These are phyloP conservation scores for Huntiella bhutanensis DNA, from an alignment of 2,329 filamentous ascomycete genomes.

Conservation along the genomic window DNA sequence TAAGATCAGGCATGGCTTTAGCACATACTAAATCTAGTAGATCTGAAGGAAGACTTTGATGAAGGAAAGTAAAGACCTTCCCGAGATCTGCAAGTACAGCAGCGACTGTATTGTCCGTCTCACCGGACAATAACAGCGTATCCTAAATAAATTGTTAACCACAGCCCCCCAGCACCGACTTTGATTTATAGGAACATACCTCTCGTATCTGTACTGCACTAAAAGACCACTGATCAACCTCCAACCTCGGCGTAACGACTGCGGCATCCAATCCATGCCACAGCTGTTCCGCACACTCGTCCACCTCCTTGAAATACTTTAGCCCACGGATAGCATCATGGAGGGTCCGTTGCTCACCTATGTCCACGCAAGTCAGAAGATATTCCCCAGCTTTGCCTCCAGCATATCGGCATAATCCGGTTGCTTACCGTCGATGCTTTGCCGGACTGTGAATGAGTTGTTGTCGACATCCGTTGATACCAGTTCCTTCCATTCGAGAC, in stretches of 20 bases:
- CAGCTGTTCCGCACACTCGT: slow-evolving; percentile 38
- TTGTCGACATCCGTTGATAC: slow-evolving; percentile 40
- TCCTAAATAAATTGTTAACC: slow-evolving; percentile 19
- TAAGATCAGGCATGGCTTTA: slow-evolving; percentile 50
- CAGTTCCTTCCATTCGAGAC: slow-evolving; percentile 51
- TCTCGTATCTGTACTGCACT: slow-evolving; percentile 24
- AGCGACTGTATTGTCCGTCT: slow-evolving; percentile 27
- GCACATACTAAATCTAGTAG: slow-evolving; percentile 43
- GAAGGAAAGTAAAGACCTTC: slow-evolving; percentile 31
- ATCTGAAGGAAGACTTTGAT: slow-evolving; percentile 31
- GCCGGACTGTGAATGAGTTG: slow-evolving; percentile 34
- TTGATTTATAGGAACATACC: slow-evolving; percentile 16
- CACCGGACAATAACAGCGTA: slow-evolving; percentile 24
- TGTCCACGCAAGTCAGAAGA: slow-evolving; percentile 13
- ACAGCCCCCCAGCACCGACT: background rate
- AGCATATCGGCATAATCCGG: slow-evolving; percentile 3
- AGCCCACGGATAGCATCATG: slow-evolving; percentile 35
- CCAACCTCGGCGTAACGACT: slow-evolving; percentile 41
- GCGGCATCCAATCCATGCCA: slow-evolving; percentile 44
- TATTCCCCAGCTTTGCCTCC: slow-evolving; percentile 1
- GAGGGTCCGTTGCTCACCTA: slow-evolving; percentile 33
- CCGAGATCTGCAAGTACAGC: slow-evolving; percentile 36
- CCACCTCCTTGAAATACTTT: slow-evolving; percentile 40
- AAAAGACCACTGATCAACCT: slow-evolving; percentile 19
- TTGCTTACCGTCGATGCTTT: slow-evolving; percentile 9